Evolutionary conservation across 768 basidiomycete species (phyloP).

Genomic region (Termitomyces sp.): DNA sequence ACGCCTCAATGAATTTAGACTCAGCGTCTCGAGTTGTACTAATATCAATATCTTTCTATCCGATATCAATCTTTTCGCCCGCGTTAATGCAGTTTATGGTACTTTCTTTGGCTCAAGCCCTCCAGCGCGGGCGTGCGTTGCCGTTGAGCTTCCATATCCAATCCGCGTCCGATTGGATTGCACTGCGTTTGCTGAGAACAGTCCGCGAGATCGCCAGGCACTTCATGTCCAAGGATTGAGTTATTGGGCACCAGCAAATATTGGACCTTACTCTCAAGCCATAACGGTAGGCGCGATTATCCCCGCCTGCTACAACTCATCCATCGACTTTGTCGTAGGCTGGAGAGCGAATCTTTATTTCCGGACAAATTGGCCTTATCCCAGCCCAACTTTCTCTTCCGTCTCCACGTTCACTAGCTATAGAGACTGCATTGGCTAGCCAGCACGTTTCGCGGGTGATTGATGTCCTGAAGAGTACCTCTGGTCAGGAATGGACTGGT

Average conservation of each 20-base stretch:
- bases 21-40: constrained; percentile 54
- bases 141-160: constrained; percentile 59
- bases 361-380: constrained; percentile 92
- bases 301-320: background rate
- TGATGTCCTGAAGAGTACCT: constrained; percentile 48
- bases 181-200: constrained; percentile 55
- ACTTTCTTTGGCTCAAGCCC: constrained; percentile 88
- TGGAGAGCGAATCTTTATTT: constrained; percentile 75
- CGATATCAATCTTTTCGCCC: constrained; percentile 74
- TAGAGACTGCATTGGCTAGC: constrained; percentile 68
- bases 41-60: constrained; percentile 83
- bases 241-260: constrained; percentile 99
- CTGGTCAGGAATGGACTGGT: constrained; percentile 57
- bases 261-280: constrained; percentile 97
- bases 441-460: constrained; percentile 78
- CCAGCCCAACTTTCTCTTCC: constrained; percentile 72
- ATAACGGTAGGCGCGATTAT: constrained; percentile 53
- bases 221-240: constrained; percentile 94
- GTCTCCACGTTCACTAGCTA: constrained; percentile 44
- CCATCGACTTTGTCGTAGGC: constrained; percentile 37
- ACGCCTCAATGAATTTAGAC: constrained; percentile 39
- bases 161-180: constrained; percentile 70
- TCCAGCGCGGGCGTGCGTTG: constrained; percentile 92
- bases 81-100: constrained; percentile 74
- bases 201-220: constrained; percentile 49